Evolutionary conservation across 2,329 filamentous ascomycete species (phyloP).

Genomic region (Pseudopyricularia javanii): DNA sequence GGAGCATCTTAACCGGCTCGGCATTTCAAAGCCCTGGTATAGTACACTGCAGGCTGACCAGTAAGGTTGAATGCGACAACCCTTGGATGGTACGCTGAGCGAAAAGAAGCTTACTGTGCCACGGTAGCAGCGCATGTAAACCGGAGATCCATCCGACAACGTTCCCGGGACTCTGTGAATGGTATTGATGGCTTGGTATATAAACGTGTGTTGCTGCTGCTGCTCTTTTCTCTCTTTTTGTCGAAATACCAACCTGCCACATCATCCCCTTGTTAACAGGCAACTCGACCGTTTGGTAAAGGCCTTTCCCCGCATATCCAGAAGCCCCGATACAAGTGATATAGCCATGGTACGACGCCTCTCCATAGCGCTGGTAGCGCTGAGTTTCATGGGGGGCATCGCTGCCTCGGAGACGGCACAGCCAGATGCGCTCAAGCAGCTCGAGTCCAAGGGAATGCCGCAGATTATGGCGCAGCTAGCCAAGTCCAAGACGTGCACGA

Average conservation of each 20-base stretch:
- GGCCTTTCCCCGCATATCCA: no score
- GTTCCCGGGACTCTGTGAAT: no score
- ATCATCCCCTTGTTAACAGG: no score
- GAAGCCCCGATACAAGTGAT: not conserved
- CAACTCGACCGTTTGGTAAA: no score
- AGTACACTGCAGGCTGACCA: not conserved
- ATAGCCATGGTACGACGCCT: not conserved
- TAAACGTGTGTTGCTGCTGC: no score
- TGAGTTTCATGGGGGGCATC: not conserved
- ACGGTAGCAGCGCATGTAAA: no score
- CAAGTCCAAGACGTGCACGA: constrained; percentile 18
- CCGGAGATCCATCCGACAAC: no score
- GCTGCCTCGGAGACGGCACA: not conserved
- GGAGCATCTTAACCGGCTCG: not conserved
- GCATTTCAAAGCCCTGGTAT: not conserved
- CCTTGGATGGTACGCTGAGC: not conserved
- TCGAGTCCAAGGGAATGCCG: constrained; percentile 14
- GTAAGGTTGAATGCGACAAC: not conserved
- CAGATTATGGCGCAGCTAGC: constrained; percentile 14
- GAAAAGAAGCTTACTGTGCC: no score
- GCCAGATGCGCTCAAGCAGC: constrained; percentile 14
- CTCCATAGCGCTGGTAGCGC: not conserved
- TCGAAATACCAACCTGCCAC: no score
- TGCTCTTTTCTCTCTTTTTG: no score
- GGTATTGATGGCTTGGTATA: no score